Evolutionary conservation across 371 early-diverging fungal genomes (phyloP), one percentile per base, ranked within the genome.

Genomic region (Circinella minor): DNA sequence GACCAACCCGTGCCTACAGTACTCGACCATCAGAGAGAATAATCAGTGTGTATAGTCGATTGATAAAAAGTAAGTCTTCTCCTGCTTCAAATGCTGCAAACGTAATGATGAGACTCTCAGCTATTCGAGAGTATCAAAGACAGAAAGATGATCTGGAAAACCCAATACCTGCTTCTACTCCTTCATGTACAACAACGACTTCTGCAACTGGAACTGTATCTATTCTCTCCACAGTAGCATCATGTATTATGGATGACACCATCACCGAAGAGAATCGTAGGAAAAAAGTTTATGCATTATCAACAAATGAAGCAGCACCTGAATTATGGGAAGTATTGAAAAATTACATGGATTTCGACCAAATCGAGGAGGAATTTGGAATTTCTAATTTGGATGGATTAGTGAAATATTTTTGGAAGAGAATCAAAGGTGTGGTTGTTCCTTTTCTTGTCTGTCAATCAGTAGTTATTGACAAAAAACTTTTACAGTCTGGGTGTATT

Each of bases 1-100:
- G 63, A 46, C 63, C 63, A 38, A 46, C 37, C 15, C 39, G 63
- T 11, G 48, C 14, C 14, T 63, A 63, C n/a, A 63, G 63, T 6
- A 47, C 63, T 34, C 39, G 63, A 4, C 46, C 47, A 18, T 7
- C 48, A 17, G 46, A 63, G 63, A 14, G 63, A 11, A 63, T 63
- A n/a, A 63, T 63, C 39, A 9, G 63, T 46, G 11, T 46, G 18
- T 63, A 63, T 37, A 63, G 63, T 37, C 14, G 27, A 63, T 18
- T 37, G 15, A 63, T 63, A n/a, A 14, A 46, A 43, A 27, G 34
- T 20, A 63, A 63, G 4, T 14, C 36, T 13, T 18, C 60, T 34
- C 34, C 60, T 36, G 60, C 60, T n/a, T 13, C 18, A 15, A 60
- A 60, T 60, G 60, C 60, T 36, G 20, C n/a, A 14, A 60, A 60